Evolutionary conservation across 331 rosid genomes (phyloP), one percentile per base, ranked within the genome.

Genomic region (Stylosanthes scabra): DNA sequence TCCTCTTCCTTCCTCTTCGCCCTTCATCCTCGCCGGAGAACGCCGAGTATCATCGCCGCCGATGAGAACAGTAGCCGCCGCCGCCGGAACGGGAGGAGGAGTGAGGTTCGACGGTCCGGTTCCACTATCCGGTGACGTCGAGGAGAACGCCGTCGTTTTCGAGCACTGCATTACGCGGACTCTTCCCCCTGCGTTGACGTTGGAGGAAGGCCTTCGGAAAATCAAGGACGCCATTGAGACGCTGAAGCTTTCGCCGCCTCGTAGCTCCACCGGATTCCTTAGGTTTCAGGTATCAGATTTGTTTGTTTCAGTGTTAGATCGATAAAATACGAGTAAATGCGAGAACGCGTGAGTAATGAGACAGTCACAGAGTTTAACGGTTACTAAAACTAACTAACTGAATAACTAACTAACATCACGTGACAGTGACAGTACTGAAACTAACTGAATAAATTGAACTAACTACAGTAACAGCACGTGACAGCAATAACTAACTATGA

Each of bases 131-230:
- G 76, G 40, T 44, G 84, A 81, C 27, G 39, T 72, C 20, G 51
- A 59, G 37, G 72, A 77, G 3, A 37, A 25, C 55, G 77, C 63
- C 41, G 72, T 91, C 47, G 70, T 70, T 13, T 84, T 91, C 64
- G 97, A 94, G 83, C 83, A 86, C 55, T 90, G 90, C 74, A 78
- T 94, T 60, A 83, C 90, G 42, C 80, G 79, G 44, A 87, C 86
- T 7, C 71, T 94, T 63, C 74, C 96, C 55, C 93, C 97, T 31
- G 93, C 96, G 11, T 59, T 91, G 82, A 88, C 97, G 58, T 80
- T 94, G 67, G 85, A 80, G 76, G 89, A 87, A 13, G 97, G 92
- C 0, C 87, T 94, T n/a, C 82, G 79, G 74, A 85, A 80, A 25
- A 80, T 94, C 47, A 88, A 71, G 47, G 93, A 88, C 39, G 88